phyloP scores from a whole-genome alignment of 2,329 filamentous ascomycete genomes.

The Fusarium tuaranense region DNA sequence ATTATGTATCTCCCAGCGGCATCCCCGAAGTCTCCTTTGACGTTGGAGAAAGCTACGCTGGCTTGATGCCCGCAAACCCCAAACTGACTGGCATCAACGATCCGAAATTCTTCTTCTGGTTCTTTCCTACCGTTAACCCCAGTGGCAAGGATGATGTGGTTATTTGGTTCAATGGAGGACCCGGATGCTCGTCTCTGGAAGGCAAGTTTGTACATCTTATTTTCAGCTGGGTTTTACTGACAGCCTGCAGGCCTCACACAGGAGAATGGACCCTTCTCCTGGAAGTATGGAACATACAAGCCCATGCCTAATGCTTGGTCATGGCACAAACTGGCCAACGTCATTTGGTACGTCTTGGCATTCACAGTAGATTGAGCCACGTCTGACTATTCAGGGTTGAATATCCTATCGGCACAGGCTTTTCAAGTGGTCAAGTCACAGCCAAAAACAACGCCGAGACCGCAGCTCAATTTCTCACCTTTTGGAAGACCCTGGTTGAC shows the following conservation, averaged over 20 bases:
- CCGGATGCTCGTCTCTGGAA: slow-evolving; percentile 8
- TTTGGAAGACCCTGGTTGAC: slow-evolving; percentile 79
- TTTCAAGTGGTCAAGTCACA: slow-evolving; percentile 70
- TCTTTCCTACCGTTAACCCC: slow-evolving; percentile 38
- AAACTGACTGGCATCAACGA: slow-evolving; percentile 19
- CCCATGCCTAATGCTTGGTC: slow-evolving; percentile 75
- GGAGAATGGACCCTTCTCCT: slow-evolving; percentile 78
- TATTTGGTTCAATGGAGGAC: slow-evolving; percentile 39
- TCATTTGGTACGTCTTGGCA: slow-evolving; percentile 50
- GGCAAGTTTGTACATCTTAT: background rate
- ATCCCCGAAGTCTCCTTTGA: slow-evolving; percentile 11
- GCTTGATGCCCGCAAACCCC: slow-evolving; percentile 11
- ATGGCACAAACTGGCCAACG: slow-evolving; percentile 66
- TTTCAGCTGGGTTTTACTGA: background rate
- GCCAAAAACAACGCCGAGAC: slow-evolving; percentile 73
- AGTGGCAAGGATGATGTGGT: slow-evolving; percentile 38
- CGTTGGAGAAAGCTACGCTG: slow-evolving; percentile 12
- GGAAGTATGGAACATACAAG: slow-evolving; percentile 74
- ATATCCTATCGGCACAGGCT: slow-evolving; percentile 74
- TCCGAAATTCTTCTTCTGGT: slow-evolving; percentile 40
- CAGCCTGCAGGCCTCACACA: slow-evolving; percentile 67
- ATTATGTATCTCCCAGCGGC: background rate
- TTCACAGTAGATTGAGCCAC: background rate
- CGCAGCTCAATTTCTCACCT: slow-evolving; percentile 76
- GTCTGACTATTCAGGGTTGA: slow-evolving; percentile 62